A percentile compares a stretch with the other conserved stretches of the same genome.
Evolutionary conservation across 1,284 basidiomycete genomes (phyloP).

Genomic region (Ustilago shanxiensis): DNA sequence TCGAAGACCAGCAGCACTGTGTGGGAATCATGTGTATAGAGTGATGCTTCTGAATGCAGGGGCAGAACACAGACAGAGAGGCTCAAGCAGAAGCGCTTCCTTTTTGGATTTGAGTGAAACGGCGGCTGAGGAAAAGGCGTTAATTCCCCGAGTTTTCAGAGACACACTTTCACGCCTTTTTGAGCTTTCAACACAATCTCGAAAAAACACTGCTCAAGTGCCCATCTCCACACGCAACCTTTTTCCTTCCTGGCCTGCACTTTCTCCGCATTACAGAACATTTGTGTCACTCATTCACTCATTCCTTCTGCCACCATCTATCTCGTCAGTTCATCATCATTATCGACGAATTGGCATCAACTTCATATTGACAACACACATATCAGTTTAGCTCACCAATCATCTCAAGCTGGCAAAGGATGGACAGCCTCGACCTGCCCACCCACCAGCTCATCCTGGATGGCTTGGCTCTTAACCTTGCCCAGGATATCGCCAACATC

Average conservation of each 20-base stretch:
- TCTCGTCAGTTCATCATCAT: not conserved
- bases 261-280: not conserved
- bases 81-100: no score
- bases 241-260: not conserved
- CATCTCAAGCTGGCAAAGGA: slow-evolving; percentile 4
- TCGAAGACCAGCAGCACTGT: no score
- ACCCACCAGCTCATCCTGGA: slow-evolving; percentile 84
- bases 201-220: not conserved
- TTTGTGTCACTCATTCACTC: not conserved
- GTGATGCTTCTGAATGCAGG: slow-evolving; percentile 1
- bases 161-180: slow-evolving; percentile 10
- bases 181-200: not conserved
- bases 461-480: slow-evolving; percentile 80
- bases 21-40: not conserved
- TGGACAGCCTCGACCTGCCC: slow-evolving; percentile 74
- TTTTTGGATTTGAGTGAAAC: no score
- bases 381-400: not conserved
- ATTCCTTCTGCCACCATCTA: not conserved
- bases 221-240: slow-evolving; percentile 1
- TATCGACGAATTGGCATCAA: not conserved
- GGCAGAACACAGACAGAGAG: not conserved
- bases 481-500: slow-evolving; percentile 59
- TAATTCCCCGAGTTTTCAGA: no score
- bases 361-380: not conserved
- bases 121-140: no score